These are phyloP conservation scores for Mortierella sp. DNA, from an alignment of 371 early-diverging fungal genomes.

Conservation along the genomic window DNA sequence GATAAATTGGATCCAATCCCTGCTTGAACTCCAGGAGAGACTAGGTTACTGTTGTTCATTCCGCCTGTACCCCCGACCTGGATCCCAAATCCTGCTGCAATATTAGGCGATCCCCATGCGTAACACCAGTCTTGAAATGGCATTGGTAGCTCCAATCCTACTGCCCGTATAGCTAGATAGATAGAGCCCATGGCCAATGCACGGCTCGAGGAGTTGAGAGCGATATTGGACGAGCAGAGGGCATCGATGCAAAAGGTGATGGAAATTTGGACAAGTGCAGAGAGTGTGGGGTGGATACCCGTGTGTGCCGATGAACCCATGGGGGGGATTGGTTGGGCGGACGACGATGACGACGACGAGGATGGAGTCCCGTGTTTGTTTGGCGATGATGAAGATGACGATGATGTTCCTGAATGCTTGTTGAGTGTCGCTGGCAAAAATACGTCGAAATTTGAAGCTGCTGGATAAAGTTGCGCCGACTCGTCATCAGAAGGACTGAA, in stretches of 20 bases:
- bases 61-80: constrained; percentile 5
- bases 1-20: constrained; percentile 17
- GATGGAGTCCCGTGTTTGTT: constrained; percentile 34
- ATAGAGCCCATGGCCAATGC: constrained; percentile 49
- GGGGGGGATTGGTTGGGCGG: constrained; percentile 1
- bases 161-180: constrained; percentile 45
- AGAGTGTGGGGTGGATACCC: constrained; percentile 48
- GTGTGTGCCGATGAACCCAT: constrained; percentile 9
- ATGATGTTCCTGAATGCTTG: not conserved
- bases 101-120: constrained; percentile 46
- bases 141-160: constrained; percentile 39
- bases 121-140: constrained; percentile 53
- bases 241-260: constrained; percentile 52
- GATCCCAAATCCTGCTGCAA: constrained; percentile 39
- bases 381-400: constrained; percentile 12
- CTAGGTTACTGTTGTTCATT: too few species aligned
- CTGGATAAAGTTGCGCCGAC: constrained; percentile 41
- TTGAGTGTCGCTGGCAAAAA: constrained; percentile 28
- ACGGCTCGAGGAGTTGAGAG: constrained; percentile 40
- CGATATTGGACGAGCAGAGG: constrained; percentile 43
- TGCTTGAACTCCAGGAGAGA: not conserved
- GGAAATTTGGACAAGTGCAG: constrained; percentile 47
- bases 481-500: constrained; percentile 48
- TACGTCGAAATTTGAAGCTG: constrained; percentile 46
- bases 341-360: constrained; percentile 31